Evolutionary conservation across 2,329 filamentous ascomycete genomes (phyloP), one percentile per base, ranked within the genome.

Genomic region (Ophiostoma triangulosporum): DNA sequence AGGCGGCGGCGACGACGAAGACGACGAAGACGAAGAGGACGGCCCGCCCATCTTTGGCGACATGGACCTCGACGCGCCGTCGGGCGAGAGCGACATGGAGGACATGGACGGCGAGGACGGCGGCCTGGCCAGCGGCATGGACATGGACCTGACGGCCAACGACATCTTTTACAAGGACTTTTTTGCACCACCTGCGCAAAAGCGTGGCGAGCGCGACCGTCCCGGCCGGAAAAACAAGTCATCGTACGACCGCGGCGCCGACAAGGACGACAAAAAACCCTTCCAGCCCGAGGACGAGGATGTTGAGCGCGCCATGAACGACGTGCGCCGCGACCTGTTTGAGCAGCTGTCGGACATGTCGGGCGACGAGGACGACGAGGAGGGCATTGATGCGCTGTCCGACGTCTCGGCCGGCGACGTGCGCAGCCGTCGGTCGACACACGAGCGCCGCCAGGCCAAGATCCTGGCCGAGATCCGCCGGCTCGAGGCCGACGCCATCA

Each of bases 121-220:
- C 50, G 78, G 76, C 48, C 71, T 64, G 46, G 56, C 45, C 15
- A 40, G 38, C 31, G 57, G 57, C n/a, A 52, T 58, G 14, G 54
- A 54, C 29, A 54, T 58, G 55, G 66, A 69, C 27, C 66, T 73
- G 58, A 94, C 95, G 62, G 89, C 90, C 50, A 95, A 95, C 64
- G 84, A 90, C 57, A 75, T 96, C 62, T 88, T 84, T 69, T 97
- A 95, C 68, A 83, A 84, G 57, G 89, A 97, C 66, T 97, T 96
- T 70, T 97, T 96, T 63, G 88, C 86, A 3, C 87, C 88, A 9
- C 91, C 90, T 11, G 77, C 84, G 20, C 81, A 78, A 61, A 94
- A 93, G 57, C 75, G 74, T 54, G 81, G 76, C 62, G 78, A 76
- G 61, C 70, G 64, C 60, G 66, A 67, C 60, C 9, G 69, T 66